phyloP scores from a whole-genome alignment of 2,329 filamentous ascomycete species.

The Pestalotiopsis sp. region DNA sequence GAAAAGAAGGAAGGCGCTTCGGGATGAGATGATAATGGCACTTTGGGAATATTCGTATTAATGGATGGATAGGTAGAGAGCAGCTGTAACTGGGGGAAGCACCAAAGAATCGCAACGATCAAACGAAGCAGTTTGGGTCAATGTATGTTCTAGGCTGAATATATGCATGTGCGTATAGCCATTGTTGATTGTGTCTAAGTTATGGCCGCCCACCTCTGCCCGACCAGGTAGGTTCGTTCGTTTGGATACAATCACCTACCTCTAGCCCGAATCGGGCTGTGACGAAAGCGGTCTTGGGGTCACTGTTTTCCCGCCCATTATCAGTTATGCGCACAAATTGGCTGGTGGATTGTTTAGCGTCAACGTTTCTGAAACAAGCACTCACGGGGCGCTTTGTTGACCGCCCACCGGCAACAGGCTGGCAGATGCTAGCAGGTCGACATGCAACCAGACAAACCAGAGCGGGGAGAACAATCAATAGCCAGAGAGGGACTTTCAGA shows the following conservation, averaged over 20 bases:
- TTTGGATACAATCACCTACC: neutral
- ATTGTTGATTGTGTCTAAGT: neutral
- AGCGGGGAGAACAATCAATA: neutral
- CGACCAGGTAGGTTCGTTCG: neutral
- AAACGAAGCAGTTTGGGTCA: neutral
- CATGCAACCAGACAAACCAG: neutral
- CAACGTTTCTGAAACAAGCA: neutral
- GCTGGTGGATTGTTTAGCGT: neutral
- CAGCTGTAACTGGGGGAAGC: neutral
- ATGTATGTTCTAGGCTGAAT: neutral
- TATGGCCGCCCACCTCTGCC: neutral
- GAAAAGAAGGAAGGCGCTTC: neutral
- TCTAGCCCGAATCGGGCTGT: neutral
- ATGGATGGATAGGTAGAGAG: neutral
- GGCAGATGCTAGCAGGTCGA: neutral
- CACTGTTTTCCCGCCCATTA: neutral
- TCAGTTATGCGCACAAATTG: neutral
- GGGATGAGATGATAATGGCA: neutral
- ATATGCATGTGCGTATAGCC: neutral
- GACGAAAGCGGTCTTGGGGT: slow-evolving; percentile 1
- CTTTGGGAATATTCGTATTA: neutral
- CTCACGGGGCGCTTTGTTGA: slow-evolving; percentile 4
- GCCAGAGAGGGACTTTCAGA: too few species aligned
- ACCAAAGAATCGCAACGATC: neutral
- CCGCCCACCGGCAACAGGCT: neutral